Conservation (phyloP, 495 filamentous ascomycete species). For the Penicillium riverlandense region DNA sequence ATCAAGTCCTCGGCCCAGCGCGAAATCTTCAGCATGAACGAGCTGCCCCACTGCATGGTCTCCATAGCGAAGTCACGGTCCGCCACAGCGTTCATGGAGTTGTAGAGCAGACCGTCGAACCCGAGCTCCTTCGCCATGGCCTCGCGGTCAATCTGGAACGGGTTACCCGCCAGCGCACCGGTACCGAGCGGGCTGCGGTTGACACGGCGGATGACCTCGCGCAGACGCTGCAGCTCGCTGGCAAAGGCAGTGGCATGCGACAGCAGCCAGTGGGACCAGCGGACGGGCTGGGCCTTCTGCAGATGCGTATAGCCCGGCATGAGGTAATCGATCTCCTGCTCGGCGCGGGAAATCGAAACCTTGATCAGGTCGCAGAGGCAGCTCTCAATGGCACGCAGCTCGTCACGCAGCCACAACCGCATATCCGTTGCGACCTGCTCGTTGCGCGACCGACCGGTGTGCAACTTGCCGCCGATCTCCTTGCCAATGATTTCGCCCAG, state of each 20-base stretch:
- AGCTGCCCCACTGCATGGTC: slow-evolving; percentile 81
- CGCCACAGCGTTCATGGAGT: slow-evolving; percentile 74
- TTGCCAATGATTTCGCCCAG: slow-evolving; percentile 86
- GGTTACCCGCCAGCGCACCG: slow-evolving; percentile 87
- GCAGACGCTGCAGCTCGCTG: slow-evolving; percentile 70
- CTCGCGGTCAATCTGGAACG: slow-evolving; percentile 83
- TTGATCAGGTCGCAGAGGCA: slow-evolving; percentile 64
- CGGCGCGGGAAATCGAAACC: slow-evolving; percentile 65
- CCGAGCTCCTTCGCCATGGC: slow-evolving; percentile 84
- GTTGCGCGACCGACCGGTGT: slow-evolving; percentile 87
- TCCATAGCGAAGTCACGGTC: slow-evolving; percentile 90
- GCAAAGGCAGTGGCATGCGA: slow-evolving; percentile 71
- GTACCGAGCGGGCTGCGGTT: slow-evolving; percentile 76
- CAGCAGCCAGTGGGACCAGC: slow-evolving; percentile 84
- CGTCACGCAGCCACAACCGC: slow-evolving; percentile 81
- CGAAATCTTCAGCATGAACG: slow-evolving; percentile 80
- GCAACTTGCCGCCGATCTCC: slow-evolving; percentile 81
- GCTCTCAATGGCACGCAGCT: slow-evolving; percentile 64
- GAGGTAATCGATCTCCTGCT: slow-evolving; percentile 64
- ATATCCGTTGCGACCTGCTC: slow-evolving; percentile 94
- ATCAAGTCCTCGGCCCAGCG: slow-evolving; percentile 88
- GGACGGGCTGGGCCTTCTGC: slow-evolving; percentile 84
- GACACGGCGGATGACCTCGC: slow-evolving; percentile 65
- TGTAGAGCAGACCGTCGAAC: slow-evolving; percentile 74
- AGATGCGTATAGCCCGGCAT: slow-evolving; percentile 78